Evolutionary conservation across 108 stramenopile genomes (phyloP).

Genomic region (Aurantiochytrium sp.): DNA sequence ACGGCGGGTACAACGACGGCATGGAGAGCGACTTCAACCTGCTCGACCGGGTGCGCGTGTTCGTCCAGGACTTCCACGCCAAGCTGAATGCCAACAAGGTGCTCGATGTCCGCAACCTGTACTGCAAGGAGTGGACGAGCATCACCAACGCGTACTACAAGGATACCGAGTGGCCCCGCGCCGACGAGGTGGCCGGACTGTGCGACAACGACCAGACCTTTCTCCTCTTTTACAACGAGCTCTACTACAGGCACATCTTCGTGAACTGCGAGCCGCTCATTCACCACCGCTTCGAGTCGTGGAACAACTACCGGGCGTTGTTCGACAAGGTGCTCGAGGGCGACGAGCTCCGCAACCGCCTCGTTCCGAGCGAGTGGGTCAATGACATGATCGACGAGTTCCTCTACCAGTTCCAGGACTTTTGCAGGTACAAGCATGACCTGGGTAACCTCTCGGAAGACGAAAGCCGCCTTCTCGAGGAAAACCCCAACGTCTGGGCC

Average conservation of each 20-base stretch:
- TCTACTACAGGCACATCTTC: conserved; percentile 22
- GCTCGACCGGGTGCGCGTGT: neutral
- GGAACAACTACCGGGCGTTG: conserved; percentile 70
- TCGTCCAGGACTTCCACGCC: neutral
- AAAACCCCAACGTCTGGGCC: conserved; percentile 81
- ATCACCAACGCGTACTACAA: conserved; percentile 20
- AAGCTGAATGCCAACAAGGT: neutral
- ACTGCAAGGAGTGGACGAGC: neutral
- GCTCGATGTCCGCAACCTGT: neutral
- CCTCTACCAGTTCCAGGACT: conserved; percentile 85
- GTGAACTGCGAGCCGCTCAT: conserved; percentile 20
- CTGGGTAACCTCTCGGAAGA: neutral
- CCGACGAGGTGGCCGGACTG: conserved; percentile 12
- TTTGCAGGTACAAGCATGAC: conserved; percentile 18
- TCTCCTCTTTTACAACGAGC: conserved; percentile 14
- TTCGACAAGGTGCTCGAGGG: conserved; percentile 66
- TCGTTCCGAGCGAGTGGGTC: conserved; percentile 83
- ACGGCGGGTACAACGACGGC: neutral
- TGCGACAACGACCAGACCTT: conserved; percentile 16
- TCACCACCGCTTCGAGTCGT: conserved; percentile 53
- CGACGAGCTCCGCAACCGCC: conserved; percentile 21
- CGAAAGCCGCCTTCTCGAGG: conserved; percentile 53
- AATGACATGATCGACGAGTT: conserved; percentile 98
- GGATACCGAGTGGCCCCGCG: conserved; percentile 17
- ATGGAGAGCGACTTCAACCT: conserved; percentile 12